Base-by-base conservation (phyloP, 768 basidiomycete species). In the Phanerodontia chrysosporium region DNA sequence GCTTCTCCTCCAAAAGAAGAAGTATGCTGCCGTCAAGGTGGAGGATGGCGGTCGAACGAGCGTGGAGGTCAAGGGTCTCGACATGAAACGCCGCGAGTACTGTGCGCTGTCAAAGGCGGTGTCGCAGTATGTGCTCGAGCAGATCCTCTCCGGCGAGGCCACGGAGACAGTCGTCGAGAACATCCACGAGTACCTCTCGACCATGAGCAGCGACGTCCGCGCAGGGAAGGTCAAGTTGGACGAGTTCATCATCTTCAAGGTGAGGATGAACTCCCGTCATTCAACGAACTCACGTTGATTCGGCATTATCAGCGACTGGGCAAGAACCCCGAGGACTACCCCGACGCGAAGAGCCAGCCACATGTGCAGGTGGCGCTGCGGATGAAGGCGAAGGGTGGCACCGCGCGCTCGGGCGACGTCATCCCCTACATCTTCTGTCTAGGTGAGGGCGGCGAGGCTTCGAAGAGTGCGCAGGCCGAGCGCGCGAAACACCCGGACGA, bases 1-100 rank as follows among this genome's bases (percentile, higher is more conserved):
- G 44, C 74, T 99, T 1, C 81, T 99, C 12, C 75, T 99, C 55
- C 96, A 98, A 69, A 99, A 99, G 82, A 99, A 99, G 80, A 98
- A 99, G 74, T 99, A 99, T 65, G 97, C 97, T 0, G 97, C 97
- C 0, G 79, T 98, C 71, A 98, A 97, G 75, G 85, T 98, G 44
- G 92, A 95, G 66, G 92, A 94, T 62, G 86, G 86, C 27, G 80
- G 82, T 0, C 80, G 83, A 58, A 89, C 90, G 0, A 84, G 83
- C 14, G 90, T 84, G 1, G 97, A 99, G 68, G 78, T 99, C 72
- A 99, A 99, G 68, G 97, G 97, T 73, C 76, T 99, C 24, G 97
- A 99, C 74, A 98, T 99, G 97, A 98, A 98, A 73, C 86, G 97
- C 46, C 80, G 97, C 79, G 97, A 99, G 71, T 99, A 93, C 72